Conservation (phyloP, 2,329 filamentous ascomycete species). For the Raffaelea ambrosiae region DNA sequence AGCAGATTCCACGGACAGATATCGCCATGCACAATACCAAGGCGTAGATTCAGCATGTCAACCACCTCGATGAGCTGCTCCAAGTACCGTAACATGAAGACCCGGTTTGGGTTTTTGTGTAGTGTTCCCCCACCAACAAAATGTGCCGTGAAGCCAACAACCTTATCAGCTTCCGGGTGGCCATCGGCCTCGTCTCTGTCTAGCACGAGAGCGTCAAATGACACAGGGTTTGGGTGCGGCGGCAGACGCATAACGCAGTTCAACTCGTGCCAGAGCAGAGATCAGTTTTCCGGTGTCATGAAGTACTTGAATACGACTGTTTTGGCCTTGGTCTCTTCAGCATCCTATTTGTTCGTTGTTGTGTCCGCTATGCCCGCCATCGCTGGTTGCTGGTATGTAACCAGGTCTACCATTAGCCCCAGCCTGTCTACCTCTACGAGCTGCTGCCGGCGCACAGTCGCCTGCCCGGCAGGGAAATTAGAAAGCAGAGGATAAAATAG, state of each 20-base stretch:
- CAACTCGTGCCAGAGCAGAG: neutral
- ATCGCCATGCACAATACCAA: constrained; percentile 29
- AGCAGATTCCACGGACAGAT: constrained; percentile 28
- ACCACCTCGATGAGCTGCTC: constrained; percentile 26
- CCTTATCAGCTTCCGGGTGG: neutral
- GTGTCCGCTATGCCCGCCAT: too few species aligned
- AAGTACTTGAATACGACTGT: constrained; percentile 1
- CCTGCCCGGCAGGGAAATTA: neutral
- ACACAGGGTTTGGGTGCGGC: neutral
- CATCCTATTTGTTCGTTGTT: too few species aligned
- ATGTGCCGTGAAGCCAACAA: constrained; percentile 16
- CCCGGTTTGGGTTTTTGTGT: constrained; percentile 15
- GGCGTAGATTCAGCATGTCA: constrained; percentile 27
- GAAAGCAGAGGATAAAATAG: neutral
- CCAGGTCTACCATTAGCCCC: neutral
- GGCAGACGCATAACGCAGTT: neutral
- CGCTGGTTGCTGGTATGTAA: neutral
- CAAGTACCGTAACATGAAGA: constrained; percentile 27
- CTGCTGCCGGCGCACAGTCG: neutral
- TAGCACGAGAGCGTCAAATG: constrained; percentile 12
- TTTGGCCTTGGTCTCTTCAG: neutral
- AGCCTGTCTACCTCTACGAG: neutral
- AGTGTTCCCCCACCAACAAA: constrained; percentile 26
- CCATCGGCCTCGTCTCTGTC: neutral
- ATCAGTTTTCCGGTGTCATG: neutral